Evolutionary conservation across 2,329 filamentous ascomycete genomes (phyloP), one percentile per base, ranked within the genome.

Genomic region (Apiospora pterosperma): DNA sequence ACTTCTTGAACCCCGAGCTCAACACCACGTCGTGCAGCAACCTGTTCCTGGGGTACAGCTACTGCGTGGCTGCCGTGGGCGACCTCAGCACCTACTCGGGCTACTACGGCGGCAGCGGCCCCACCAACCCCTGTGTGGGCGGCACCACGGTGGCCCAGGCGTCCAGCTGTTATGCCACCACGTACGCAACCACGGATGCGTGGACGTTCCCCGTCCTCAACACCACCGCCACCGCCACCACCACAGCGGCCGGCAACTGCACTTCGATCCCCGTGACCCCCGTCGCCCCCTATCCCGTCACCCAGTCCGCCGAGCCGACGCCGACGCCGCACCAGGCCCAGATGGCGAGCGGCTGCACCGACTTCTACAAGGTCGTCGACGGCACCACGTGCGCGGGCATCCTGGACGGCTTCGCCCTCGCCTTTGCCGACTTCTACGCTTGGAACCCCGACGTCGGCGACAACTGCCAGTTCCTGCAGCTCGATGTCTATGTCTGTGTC

Each of bases 201-300:
- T 63, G 62, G 62, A 59, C 62, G 34, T 63, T 63, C 36, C 62
- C 62, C 12, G n/a, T 36, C 34, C 25, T 59, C 36, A 59, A 59
- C 44, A 63, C n/a, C n/a, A 41, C 38, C 10, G 11, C 19, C 11
- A 10, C 38, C 38, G 19, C 11, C 38, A 41, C 38, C 38, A 41
- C 38, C 38, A 41, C 38, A 19, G 38, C 38, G 38, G 38, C 38
- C 38, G 19, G 38, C 38, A 41, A 41, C 38, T 10, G 38, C 11
- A 41, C 38, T 41, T 41, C 38, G 38, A 41, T 41, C 38, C 38
- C 38, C 38, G 38, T 41, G 38, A 41, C 38, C 38, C 19, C 38
- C 38, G 38, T 41, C 38, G 38, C 38, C 38, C 10, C 38, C 38
- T 41, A 41, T 41, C 38, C 38, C 38, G 38, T 41, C 38, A 41